phyloP scores from a whole-genome alignment of 371 early-diverging fungal genomes.

The Mucor plumbeus region DNA sequence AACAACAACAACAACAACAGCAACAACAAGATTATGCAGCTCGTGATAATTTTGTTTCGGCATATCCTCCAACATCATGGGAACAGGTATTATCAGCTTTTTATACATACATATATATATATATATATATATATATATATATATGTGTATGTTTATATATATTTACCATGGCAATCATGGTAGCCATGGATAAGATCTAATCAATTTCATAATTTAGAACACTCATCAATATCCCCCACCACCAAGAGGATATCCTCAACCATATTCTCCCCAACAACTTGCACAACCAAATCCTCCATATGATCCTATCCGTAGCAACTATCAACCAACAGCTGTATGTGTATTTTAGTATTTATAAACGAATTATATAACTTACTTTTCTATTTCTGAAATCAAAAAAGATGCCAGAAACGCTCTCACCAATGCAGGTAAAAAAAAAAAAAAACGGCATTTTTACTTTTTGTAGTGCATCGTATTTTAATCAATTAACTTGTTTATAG shows the following conservation, averaged over 20 bases:
- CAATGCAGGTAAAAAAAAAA: slow-evolving; percentile 12
- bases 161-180: neutral
- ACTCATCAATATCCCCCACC: slow-evolving; percentile 1
- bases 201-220: neutral
- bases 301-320: slow-evolving; percentile 30
- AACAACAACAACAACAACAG: neutral
- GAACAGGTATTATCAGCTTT: slow-evolving; percentile 15
- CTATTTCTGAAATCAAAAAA: neutral
- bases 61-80: slow-evolving; percentile 12
- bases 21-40: slow-evolving; percentile 1
- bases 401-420: slow-evolving; percentile 21
- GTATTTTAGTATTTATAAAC: neutral
- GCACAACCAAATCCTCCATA: slow-evolving; percentile 9
- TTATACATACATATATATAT: too few relatives aligned
- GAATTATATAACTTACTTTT: neutral
- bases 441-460: neutral
- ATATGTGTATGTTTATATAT: neutral
- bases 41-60: slow-evolving; percentile 8
- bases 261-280: slow-evolving; percentile 13
- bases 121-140: too few relatives aligned
- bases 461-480: neutral
- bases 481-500: neutral
- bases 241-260: slow-evolving; percentile 8
- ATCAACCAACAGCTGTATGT: slow-evolving; percentile 3
- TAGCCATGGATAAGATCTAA: neutral